These are phyloP conservation scores for Hygrocybe coccinea DNA, from an alignment of 768 basidiomycete species.

Conservation along the genomic window DNA sequence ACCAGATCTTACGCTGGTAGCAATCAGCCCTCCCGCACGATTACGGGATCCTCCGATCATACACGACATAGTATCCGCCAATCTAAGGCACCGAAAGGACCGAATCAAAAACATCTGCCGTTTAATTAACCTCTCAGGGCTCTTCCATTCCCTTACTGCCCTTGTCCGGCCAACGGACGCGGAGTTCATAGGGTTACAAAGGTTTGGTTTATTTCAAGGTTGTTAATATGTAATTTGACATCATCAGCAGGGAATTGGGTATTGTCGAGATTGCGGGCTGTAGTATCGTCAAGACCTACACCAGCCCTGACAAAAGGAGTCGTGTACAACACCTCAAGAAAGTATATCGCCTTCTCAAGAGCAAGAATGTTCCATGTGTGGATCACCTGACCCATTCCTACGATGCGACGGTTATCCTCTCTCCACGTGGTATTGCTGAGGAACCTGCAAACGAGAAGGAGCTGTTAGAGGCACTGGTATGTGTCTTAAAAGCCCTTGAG, in stretches of 20 bases:
- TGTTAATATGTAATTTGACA: background rate
- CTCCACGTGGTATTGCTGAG: conserved; percentile 13
- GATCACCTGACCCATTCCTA: conserved; percentile 3
- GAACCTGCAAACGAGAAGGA: conserved; percentile 8
- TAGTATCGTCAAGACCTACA: conserved; percentile 14
- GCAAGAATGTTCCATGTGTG: conserved; percentile 13
- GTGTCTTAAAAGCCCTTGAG: conserved; percentile 17
- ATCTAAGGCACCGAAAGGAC: conserved; percentile 7
- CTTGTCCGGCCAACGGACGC: background rate
- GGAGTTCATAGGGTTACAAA: conserved; percentile 9
- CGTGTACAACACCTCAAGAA: conserved; percentile 8
- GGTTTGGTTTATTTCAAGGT: conserved; percentile 1
- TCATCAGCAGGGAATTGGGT: background rate
- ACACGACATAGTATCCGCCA: too few relatives aligned
- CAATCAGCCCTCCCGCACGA: too few relatives aligned
- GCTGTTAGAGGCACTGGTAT: conserved; percentile 10
- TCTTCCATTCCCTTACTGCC: background rate
- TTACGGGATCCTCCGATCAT: too few relatives aligned
- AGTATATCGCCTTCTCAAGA: conserved; percentile 12
- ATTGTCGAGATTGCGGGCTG: conserved; percentile 10
- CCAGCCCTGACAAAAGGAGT: conserved; percentile 1
- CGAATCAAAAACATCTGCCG: background rate
- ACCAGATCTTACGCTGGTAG: conserved; percentile 9
- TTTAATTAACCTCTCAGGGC: background rate
- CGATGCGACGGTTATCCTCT: background rate